A percentile compares a stretch with the other conserved stretches of the same genome.
These are phyloP conservation scores for Ogataea kodamae DNA, from an alignment of 805 yeast species.

Conservation along the genomic window DNA sequence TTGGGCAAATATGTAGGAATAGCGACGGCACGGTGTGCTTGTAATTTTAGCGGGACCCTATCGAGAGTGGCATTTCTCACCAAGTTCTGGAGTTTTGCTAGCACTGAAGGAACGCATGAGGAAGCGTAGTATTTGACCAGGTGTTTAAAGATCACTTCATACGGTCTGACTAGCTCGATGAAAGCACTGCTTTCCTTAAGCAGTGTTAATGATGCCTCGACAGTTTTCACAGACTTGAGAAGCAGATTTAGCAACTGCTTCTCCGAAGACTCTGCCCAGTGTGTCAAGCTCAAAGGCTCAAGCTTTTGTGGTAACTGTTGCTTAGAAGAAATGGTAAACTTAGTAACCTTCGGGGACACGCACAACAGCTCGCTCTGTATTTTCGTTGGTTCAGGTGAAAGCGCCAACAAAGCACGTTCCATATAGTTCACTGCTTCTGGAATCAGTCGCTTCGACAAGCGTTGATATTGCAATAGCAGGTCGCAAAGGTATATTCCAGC, in stretches of 20 bases:
- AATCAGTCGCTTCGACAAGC: slow-evolving; percentile 70
- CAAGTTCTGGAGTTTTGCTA: slow-evolving; percentile 47
- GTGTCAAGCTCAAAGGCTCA: slow-evolving; percentile 12
- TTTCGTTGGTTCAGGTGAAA: slow-evolving; percentile 38
- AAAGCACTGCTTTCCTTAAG: slow-evolving; percentile 67
- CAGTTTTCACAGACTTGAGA: slow-evolving; percentile 31
- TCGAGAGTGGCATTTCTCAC: slow-evolving; percentile 44
- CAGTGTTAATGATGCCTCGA: slow-evolving; percentile 34
- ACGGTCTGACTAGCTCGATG: slow-evolving; percentile 53
- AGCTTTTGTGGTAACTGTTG: slow-evolving; percentile 13
- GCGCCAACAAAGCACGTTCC: slow-evolving; percentile 45
- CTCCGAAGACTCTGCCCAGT: slow-evolving; percentile 13
- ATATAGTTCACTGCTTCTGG: slow-evolving; percentile 74
- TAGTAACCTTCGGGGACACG: slow-evolving; percentile 20
- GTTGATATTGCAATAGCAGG: slow-evolving; percentile 66
- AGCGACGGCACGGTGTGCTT: slow-evolving; percentile 78
- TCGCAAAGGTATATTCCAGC: slow-evolving; percentile 68
- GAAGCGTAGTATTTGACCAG: slow-evolving; percentile 36
- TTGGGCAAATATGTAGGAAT: slow-evolving; percentile 84
- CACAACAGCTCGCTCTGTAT: slow-evolving; percentile 20
- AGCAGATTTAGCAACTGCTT: slow-evolving; percentile 31
- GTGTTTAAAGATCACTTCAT: slow-evolving; percentile 41
- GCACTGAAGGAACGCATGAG: slow-evolving; percentile 34
- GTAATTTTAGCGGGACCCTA: slow-evolving; percentile 72
- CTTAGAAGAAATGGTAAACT: slow-evolving; percentile 18